Percentiles rank a stretch among this genome's conserved stretches.
Conservation (phyloP, 371 early-diverging fungal species). For the Mortierella sp. region DNA sequence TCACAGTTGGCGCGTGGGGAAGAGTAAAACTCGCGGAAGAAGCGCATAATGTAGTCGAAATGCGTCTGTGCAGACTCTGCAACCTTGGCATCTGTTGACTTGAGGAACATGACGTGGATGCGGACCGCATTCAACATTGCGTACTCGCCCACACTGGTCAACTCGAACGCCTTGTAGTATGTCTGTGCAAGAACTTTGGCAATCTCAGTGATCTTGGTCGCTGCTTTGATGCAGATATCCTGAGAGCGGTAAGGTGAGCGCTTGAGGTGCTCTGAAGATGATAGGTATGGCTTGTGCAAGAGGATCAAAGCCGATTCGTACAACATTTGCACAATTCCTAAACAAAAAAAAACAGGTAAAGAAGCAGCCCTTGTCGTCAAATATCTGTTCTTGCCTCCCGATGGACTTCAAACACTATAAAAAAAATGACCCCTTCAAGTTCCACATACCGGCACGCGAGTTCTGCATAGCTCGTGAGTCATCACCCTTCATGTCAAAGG, state of each 20-base stretch:
- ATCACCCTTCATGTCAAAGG: slow-evolving; percentile 32
- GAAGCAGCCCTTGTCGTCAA: not conserved
- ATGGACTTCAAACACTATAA: not conserved
- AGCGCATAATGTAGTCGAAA: slow-evolving; percentile 45
- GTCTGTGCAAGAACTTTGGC: slow-evolving; percentile 42
- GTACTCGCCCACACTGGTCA: slow-evolving; percentile 38
- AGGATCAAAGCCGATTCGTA: slow-evolving; percentile 52
- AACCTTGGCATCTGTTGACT: slow-evolving; percentile 37
- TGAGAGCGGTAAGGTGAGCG: slow-evolving; percentile 54
- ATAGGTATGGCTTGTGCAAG: slow-evolving; percentile 50
- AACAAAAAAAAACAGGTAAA: not conserved
- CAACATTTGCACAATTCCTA: slow-evolving; percentile 56
- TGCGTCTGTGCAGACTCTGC: slow-evolving; percentile 30
- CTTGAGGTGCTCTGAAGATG: slow-evolving; percentile 39
- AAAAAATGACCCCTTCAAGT: too few relatives aligned
- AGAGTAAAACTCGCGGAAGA: slow-evolving; percentile 53
- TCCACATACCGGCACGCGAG: slow-evolving; percentile 39
- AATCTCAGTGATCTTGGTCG: slow-evolving; percentile 54
- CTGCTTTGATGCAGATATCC: slow-evolving; percentile 55
- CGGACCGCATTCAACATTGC: slow-evolving; percentile 47
- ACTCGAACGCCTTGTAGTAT: slow-evolving; percentile 33
- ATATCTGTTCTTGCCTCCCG: not conserved
- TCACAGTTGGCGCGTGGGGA: slow-evolving; percentile 36
- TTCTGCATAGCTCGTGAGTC: slow-evolving; percentile 43
- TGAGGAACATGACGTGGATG: slow-evolving; percentile 52